Percentiles rank a stretch among this genome's conserved stretches.
Evolutionary conservation across 106 monocot species (phyloP).

Genomic region (Apostasia shenzhenica): DNA sequence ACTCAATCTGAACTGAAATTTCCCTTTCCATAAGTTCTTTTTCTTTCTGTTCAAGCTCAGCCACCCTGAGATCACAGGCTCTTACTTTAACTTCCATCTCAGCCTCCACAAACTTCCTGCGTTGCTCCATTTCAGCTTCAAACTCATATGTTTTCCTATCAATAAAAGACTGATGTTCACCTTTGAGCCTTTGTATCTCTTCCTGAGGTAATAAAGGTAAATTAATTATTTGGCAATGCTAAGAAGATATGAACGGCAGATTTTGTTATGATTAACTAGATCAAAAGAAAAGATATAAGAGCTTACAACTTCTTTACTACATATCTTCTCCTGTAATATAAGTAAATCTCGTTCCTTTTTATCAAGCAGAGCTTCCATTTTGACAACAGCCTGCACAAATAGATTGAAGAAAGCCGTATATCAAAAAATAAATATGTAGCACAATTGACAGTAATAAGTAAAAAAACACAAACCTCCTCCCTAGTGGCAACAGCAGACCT

Average conservation of each 20-base stretch:
- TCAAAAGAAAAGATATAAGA: not conserved
- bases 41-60: slow-evolving; percentile 32
- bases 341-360: slow-evolving; percentile 66
- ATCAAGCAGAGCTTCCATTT: slow-evolving; percentile 61
- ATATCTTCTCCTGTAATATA: slow-evolving; percentile 65
- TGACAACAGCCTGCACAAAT: slow-evolving; percentile 42
- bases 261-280: not conserved
- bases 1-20: slow-evolving; percentile 16
- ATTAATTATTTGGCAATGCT: not conserved
- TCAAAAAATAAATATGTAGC: not conserved
- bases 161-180: slow-evolving; percentile 39
- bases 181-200: slow-evolving; percentile 51
- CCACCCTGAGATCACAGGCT: slow-evolving; percentile 21
- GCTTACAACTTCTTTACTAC: slow-evolving; percentile 66
- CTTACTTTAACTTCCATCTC: slow-evolving; percentile 39
- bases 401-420: not conserved
- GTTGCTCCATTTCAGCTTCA: slow-evolving; percentile 59
- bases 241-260: not conserved
- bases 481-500: slow-evolving; percentile 38
- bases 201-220: slow-evolving; percentile 32
- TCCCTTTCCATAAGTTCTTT: slow-evolving; percentile 34
- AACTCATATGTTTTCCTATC: slow-evolving; percentile 46
- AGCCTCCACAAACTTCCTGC: slow-evolving; percentile 39
- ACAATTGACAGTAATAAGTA: not conserved
- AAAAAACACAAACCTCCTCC: slow-evolving; percentile 50